phyloP scores from a whole-genome alignment of 345 rosid genomes.

The Carallia brachiata region DNA sequence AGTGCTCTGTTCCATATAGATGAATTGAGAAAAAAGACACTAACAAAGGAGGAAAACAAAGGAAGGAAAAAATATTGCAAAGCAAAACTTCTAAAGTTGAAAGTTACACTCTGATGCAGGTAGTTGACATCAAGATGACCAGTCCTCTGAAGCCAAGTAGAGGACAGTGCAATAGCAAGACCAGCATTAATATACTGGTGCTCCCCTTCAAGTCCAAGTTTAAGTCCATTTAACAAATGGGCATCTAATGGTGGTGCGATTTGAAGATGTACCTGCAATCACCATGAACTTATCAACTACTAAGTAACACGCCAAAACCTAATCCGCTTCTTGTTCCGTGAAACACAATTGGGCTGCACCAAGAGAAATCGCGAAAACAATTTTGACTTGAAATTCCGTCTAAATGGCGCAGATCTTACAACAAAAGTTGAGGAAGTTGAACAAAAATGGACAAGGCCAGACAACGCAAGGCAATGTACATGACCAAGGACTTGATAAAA shows the following conservation, averaged over 20 bases:
- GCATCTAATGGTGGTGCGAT: constrained; percentile 61
- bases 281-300: neutral
- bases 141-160: constrained; percentile 76
- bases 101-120: constrained; percentile 54
- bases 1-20: constrained; percentile 45
- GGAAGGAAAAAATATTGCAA: constrained; percentile 1
- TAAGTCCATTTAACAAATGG: constrained; percentile 57
- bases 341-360: too few species aligned
- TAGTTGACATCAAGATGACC: constrained; percentile 51
- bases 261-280: constrained; percentile 67
- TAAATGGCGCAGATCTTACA: too few species aligned
- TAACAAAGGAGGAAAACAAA: neutral
- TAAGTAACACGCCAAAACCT: neutral
- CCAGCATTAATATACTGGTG: constrained; percentile 92
- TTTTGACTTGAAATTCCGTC: too few species aligned
- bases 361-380: too few species aligned
- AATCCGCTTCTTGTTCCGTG: too few species aligned
- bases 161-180: constrained; percentile 75
- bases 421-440: too few species aligned
- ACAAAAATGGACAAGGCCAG: too few species aligned
- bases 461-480: neutral
- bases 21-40: constrained; percentile 8
- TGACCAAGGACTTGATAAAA: neutral
- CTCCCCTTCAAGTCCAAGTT: constrained; percentile 90
- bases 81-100: neutral